phyloP scores from a whole-genome alignment of 2,329 filamentous ascomycete genomes.

The Sporothrix inflata region DNA sequence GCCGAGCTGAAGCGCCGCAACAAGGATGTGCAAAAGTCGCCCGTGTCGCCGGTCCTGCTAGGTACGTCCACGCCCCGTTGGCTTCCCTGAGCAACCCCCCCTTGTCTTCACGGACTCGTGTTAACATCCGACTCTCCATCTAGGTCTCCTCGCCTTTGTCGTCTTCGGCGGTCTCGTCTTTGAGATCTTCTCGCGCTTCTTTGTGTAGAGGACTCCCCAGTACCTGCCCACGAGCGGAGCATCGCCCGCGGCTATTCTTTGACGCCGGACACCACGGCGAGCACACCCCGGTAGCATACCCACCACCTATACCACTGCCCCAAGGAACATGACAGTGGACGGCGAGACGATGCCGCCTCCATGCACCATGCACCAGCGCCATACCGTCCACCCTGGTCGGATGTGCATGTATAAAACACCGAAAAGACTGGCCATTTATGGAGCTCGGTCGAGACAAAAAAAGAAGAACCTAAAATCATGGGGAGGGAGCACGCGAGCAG shows the following conservation, averaged over 20 bases:
- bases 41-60: constrained; percentile 67
- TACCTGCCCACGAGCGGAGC: not conserved
- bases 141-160: constrained; percentile 62
- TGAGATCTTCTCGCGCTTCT: constrained; percentile 60
- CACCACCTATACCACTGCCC: not conserved
- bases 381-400: not conserved
- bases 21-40: constrained; percentile 61
- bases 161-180: constrained; percentile 64
- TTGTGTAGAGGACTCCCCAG: constrained; percentile 25
- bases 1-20: constrained; percentile 62
- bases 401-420: not conserved
- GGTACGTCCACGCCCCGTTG: constrained; percentile 50
- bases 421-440: not conserved
- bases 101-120: not conserved
- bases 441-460: not conserved
- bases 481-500: not conserved
- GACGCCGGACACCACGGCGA: not conserved
- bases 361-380: not conserved
- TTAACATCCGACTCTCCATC: not conserved
- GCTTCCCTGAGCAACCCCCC: not conserved
- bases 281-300: not conserved
- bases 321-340: not conserved
- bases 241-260: not conserved
- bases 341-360: not conserved
- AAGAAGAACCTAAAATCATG: not conserved